Conservation (phyloP, 768 basidiomycete genomes). For the Favolaschia claudopus region DNA sequence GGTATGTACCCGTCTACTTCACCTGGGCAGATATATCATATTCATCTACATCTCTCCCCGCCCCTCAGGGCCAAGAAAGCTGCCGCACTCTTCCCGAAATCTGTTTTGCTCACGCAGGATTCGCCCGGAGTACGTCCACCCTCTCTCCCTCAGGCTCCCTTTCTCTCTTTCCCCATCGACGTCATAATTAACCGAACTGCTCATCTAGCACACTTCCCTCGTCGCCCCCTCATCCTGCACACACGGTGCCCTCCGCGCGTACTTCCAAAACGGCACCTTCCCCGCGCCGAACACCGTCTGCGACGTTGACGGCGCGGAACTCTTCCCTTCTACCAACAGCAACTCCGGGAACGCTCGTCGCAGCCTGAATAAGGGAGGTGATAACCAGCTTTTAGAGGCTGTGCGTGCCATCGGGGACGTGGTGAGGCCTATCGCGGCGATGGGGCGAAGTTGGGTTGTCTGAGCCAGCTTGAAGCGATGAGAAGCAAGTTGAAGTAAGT, state of each 20-base stretch:
- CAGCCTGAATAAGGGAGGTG: background rate
- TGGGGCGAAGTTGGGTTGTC: too few species aligned
- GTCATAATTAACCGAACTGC: background rate
- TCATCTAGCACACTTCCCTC: conserved; percentile 24
- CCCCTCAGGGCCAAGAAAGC: conserved; percentile 16
- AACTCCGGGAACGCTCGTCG: background rate
- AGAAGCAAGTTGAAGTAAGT: too few species aligned
- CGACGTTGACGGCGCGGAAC: conserved; percentile 22
- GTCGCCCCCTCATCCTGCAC: conserved; percentile 31
- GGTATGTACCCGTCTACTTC: conserved; percentile 8
- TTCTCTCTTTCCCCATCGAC: too few species aligned
- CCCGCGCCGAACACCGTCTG: conserved; percentile 34
- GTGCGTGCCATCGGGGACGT: background rate
- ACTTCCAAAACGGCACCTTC: conserved; percentile 36
- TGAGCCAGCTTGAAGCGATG: too few species aligned
- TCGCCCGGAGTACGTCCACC: conserved; percentile 21
- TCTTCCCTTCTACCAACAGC: conserved; percentile 7
- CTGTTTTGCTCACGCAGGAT: conserved; percentile 27
- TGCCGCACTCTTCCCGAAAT: conserved; percentile 15
- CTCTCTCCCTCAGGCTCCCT: background rate
- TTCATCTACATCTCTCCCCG: background rate
- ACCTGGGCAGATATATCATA: background rate
- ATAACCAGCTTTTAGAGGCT: background rate
- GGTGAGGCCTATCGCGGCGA: background rate
- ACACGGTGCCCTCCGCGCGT: conserved; percentile 21